Evolutionary conservation across 2,329 filamentous ascomycete genomes (phyloP).

Genomic region (Alternaria metachromatica): DNA sequence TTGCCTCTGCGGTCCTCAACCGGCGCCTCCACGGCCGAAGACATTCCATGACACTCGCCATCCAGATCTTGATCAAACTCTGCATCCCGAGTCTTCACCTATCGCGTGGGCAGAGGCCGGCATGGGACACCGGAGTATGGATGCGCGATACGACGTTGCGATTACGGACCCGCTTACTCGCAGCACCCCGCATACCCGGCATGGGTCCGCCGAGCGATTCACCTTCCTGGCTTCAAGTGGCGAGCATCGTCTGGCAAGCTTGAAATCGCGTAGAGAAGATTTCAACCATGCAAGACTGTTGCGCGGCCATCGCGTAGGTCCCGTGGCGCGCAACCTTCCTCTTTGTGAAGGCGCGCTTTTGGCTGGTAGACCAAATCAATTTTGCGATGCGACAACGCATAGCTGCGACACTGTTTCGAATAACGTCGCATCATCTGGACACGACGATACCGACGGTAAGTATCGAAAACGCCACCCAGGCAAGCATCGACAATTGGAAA

Average conservation of each 20-base stretch:
- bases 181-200: slow-evolving; percentile 9
- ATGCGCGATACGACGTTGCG: slow-evolving; percentile 13
- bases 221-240: slow-evolving; percentile 12
- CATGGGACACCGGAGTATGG: neutral
- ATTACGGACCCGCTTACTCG: slow-evolving; percentile 20
- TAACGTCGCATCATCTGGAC: neutral
- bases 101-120: neutral
- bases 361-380: neutral
- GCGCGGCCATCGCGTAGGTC: neutral
- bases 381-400: neutral
- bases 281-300: neutral
- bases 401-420: neutral
- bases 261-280: neutral
- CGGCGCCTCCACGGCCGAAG: slow-evolving; percentile 11
- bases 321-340: neutral
- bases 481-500: neutral
- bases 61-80: neutral
- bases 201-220: neutral
- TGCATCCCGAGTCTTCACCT: neutral
- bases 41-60: neutral
- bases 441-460: neutral
- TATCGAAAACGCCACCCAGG: neutral
- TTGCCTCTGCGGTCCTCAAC: slow-evolving; percentile 20
- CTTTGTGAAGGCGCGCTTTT: neutral
- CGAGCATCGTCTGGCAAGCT: slow-evolving; percentile 8